Evolutionary conservation across 768 basidiomycete species (phyloP).

Genomic region (Clavulina sp.): DNA sequence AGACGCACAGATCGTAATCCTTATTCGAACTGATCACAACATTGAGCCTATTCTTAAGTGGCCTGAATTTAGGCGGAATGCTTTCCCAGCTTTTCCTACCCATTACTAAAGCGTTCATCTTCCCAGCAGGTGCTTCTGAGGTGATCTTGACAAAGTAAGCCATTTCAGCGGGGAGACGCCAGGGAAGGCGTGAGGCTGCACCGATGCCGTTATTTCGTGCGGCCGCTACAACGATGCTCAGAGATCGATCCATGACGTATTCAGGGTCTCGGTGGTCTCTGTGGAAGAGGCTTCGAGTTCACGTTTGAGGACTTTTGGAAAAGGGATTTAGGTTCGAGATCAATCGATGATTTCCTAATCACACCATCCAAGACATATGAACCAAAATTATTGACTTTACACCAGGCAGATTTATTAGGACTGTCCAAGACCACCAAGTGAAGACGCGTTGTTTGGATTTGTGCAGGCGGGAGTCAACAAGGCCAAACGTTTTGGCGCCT

Average conservation of each 20-base stretch:
- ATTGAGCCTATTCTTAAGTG: conserved; percentile 59
- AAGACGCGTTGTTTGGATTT: too few relatives aligned
- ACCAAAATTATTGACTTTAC: too few relatives aligned
- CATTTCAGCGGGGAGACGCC: conserved; percentile 79
- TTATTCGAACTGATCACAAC: conserved; percentile 52
- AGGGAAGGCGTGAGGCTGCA: conserved; percentile 54
- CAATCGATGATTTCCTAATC: too few relatives aligned
- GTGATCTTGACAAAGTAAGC: conserved; percentile 82
- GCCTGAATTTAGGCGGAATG: conserved; percentile 71
- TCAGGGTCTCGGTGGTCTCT: too few relatives aligned
- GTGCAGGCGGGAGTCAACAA: too few relatives aligned
- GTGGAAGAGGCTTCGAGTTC: too few relatives aligned
- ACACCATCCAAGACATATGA: too few relatives aligned
- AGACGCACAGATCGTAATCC: conserved; percentile 43
- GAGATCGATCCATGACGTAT: conserved; percentile 3
- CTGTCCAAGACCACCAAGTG: too few relatives aligned
- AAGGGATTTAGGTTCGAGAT: too few relatives aligned
- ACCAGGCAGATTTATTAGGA: too few relatives aligned
- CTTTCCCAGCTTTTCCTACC: conserved; percentile 97
- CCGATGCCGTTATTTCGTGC: conserved; percentile 82
- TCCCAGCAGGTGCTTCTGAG: conserved; percentile 34
- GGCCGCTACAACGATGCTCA: conserved; percentile 90
- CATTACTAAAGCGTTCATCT: conserved; percentile 73
- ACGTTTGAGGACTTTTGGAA: too few relatives aligned
- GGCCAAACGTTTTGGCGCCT: too few relatives aligned